Percentiles rank a stretch among this genome's conserved stretches.
Conservation (phyloP, 169 alveolate species). For the Plasmodium gallinaceum region DNA sequence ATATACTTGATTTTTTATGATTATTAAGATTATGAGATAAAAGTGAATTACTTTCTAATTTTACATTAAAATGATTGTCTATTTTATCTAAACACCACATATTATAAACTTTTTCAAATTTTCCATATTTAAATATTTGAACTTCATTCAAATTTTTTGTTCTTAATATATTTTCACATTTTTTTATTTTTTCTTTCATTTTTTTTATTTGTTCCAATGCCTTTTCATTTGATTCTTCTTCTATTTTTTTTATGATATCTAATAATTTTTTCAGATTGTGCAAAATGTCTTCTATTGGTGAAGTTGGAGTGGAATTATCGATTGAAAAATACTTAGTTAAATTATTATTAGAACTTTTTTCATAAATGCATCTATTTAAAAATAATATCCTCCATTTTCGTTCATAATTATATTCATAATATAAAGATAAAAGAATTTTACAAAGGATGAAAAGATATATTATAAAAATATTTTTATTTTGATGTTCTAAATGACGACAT, state of each 20-base stretch:
- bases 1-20: conserved; percentile 24
- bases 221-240: conserved; percentile 36
- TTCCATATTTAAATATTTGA: conserved; percentile 47
- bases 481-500: conserved; percentile 4
- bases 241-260: conserved; percentile 29
- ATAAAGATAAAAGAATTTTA: conserved; percentile 19
- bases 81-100: conserved; percentile 73
- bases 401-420: conserved; percentile 35
- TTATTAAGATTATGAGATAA: conserved; percentile 28
- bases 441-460: conserved; percentile 17
- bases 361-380: not conserved
- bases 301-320: conserved; percentile 51
- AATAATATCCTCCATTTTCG: conserved; percentile 6
- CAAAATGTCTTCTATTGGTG: conserved; percentile 70
- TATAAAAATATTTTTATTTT: not conserved
- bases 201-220: conserved; percentile 6
- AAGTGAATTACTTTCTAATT: conserved; percentile 18
- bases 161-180: conserved; percentile 52
- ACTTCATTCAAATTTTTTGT: conserved; percentile 71
- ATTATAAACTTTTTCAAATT: conserved; percentile 70
- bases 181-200: conserved; percentile 66
- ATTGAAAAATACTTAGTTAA: conserved; percentile 65
- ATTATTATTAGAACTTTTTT: not conserved
- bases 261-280: conserved; percentile 14
- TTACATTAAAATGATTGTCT: conserved; percentile 4